Evolutionary conservation across 805 yeast genomes (phyloP), one percentile per base, ranked within the genome.

Genomic region (Metschnikowia cerradonensis): DNA sequence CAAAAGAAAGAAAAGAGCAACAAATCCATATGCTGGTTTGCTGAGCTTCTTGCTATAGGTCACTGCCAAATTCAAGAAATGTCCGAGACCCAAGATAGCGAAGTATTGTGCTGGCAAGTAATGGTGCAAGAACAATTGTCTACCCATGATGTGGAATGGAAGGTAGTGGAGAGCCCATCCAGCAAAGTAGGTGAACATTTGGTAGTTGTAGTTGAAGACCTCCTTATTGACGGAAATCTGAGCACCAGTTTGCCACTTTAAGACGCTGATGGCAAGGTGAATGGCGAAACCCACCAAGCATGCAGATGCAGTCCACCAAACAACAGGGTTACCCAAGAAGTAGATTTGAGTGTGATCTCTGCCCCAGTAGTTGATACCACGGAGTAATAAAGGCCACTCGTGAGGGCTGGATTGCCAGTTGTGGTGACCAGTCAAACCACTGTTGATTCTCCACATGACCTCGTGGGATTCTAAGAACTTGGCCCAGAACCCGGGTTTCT

Each of bases 111-210:
- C 89, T 50, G 97, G 97, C 58, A 94, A 72, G 68, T 92, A 92
- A 69, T 91, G 98, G 68, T 91, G 98, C 65, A 91, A 75, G 74
- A 92, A 91, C 70, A 91, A 70, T 72, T 91, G 97, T 72, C 98
- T 83, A 22, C 84, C 90, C 98, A 91, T 91, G 52, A 91, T 72
- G 70, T 80, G 84, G 48, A 88, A 87, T 58, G 96, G 95, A 49
- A 76, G 64, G 64, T 80, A 85, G 67, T 89, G 96, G 36, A 85
- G 54, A 8, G 66, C 71, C 88, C 90, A 89, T 41, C 95, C 96
- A 7, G 80, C 61, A 38, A 83, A 61, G 65, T 81, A 88, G 32
- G 80, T 80, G 50, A 84, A 69, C 30, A 78, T 77, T 60, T 84
- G 87, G 48, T 79, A 71, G 62, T 84, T 86, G 74, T 78, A 85